Evolutionary conservation across 768 basidiomycete species (phyloP), one percentile per base, ranked within the genome.

Genomic region (Hypsizygus marmoreus): DNA sequence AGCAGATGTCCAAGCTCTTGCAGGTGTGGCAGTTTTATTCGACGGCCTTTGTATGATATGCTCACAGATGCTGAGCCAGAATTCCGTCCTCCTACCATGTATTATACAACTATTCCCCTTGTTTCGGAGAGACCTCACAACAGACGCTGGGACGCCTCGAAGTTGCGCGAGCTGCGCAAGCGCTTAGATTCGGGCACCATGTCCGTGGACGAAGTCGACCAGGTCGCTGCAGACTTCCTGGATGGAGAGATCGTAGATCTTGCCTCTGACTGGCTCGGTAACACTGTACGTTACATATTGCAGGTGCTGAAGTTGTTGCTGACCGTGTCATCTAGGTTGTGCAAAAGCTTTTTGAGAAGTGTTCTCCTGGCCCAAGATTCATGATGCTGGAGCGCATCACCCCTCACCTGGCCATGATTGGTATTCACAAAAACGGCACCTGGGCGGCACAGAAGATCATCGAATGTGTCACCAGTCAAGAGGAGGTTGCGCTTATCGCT

Each of bases 381-480:
- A 84, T 86, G 12, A 95, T 99, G 90, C 74, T 99, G 43, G 95
- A 98, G 58, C 85, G 95, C 38, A 87, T 98, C 50, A 80, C 84
- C 3, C 97, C 97, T 37, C 89, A 95, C 63, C 74, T 99, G 30
- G 95, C 95, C 17, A 91, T 91, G 82, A 97, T 98, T 53, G 97
- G 97, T 20, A 94, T 95, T 45, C 97, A 99, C 76, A 98, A 98
- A 75, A 98, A 99, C 55, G 97, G 97, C 22, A 99, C 97, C 1
- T 98, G 97, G 97, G 95, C 95, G 2, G 95, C 95, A 3, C 97
- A 99, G 69, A 98, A 97, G 77, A 93, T 97, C 61, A 98, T 98
- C 47, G 94, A 97, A 69, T 95, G 93, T 51, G 90, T 94, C 33
- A 81, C 85, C 45, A 85, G 78, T 24, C 84, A 88, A 13, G 93